These are phyloP conservation scores for Penicillium vulpinum DNA, from an alignment of 2,329 filamentous ascomycete species.

Conservation along the genomic window DNA sequence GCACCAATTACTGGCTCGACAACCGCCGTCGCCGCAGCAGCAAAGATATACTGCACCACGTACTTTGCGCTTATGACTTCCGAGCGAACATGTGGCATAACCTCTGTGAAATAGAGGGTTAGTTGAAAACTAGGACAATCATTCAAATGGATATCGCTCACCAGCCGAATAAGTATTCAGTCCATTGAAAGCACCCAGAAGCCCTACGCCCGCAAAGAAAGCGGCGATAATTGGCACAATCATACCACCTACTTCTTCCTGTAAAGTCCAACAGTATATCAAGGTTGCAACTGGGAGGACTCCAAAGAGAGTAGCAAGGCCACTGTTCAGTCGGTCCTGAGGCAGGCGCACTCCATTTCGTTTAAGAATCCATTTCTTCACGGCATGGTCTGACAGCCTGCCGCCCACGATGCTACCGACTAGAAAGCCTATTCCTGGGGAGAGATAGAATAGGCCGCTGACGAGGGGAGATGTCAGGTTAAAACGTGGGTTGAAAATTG, in stretches of 20 bases:
- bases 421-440: slow-evolving; percentile 69
- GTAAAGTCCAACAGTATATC: slow-evolving; percentile 66
- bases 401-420: slow-evolving; percentile 69
- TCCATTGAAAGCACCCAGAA: slow-evolving; percentile 72
- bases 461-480: slow-evolving; percentile 64
- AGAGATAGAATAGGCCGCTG: slow-evolving; percentile 71
- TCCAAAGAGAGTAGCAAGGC: slow-evolving; percentile 57
- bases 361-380: slow-evolving; percentile 63
- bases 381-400: slow-evolving; percentile 65
- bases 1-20: slow-evolving; percentile 69
- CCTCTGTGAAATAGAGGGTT: slow-evolving; percentile 28
- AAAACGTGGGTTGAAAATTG: slow-evolving; percentile 73
- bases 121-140: too few species aligned
- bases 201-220: slow-evolving; percentile 70
- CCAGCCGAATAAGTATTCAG: slow-evolving; percentile 66
- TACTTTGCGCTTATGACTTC: slow-evolving; percentile 82
- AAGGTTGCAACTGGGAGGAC: slow-evolving; percentile 64
- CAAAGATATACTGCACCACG: slow-evolving; percentile 73
- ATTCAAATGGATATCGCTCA: slow-evolving; percentile 10
- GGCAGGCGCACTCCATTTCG: slow-evolving; percentile 61
- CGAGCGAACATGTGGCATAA: slow-evolving; percentile 53
- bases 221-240: slow-evolving; percentile 66
- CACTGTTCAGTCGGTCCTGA: slow-evolving; percentile 66
- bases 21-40: slow-evolving; percentile 66
- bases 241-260: slow-evolving; percentile 56